Conservation (phyloP, 345 rosid genomes). For the Syzygium grande region DNA sequence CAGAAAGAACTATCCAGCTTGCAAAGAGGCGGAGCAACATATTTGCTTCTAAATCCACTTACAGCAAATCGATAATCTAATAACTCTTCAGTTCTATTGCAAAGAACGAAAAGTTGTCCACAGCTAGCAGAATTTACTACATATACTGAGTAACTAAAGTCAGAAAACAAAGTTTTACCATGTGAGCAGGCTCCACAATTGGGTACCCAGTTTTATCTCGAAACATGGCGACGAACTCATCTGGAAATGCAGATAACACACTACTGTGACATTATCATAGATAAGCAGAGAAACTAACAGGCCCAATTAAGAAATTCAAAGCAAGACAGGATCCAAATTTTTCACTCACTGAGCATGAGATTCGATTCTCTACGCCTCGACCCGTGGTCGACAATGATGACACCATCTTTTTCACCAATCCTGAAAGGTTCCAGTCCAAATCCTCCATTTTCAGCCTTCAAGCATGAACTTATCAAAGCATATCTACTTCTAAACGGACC, state of each 20-base stretch:
- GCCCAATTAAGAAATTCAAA: neutral
- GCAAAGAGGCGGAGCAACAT: neutral
- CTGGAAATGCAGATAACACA: constrained; percentile 27
- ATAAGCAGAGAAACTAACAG: neutral
- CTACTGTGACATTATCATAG: neutral
- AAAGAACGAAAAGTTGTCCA: neutral
- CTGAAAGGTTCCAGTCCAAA: constrained; percentile 9
- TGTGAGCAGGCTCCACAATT: constrained; percentile 92
- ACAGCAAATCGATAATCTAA: neutral
- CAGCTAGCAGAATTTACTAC: neutral
- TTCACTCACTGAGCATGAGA: constrained; percentile 65
- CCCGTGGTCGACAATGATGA: constrained; percentile 91
- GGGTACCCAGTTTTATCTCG: constrained; percentile 61
- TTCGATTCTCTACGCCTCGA: constrained; percentile 86
- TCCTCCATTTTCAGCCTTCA: constrained; percentile 20
- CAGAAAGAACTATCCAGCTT: neutral
- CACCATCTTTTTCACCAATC: constrained; percentile 50
- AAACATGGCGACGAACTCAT: constrained; percentile 84
- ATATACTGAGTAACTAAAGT: neutral
- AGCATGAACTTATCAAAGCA: constrained; percentile 11
- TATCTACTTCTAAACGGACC: constrained; percentile 2
- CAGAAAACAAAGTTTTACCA: constrained; percentile 38
- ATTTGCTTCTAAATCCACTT: neutral
- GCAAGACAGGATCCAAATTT: neutral
- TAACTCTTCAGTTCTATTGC: neutral